Evolutionary conservation across 75 land plant species (phyloP), one percentile per base, ranked within the genome.

Genomic region (Sequoiadendron giganteum): DNA sequence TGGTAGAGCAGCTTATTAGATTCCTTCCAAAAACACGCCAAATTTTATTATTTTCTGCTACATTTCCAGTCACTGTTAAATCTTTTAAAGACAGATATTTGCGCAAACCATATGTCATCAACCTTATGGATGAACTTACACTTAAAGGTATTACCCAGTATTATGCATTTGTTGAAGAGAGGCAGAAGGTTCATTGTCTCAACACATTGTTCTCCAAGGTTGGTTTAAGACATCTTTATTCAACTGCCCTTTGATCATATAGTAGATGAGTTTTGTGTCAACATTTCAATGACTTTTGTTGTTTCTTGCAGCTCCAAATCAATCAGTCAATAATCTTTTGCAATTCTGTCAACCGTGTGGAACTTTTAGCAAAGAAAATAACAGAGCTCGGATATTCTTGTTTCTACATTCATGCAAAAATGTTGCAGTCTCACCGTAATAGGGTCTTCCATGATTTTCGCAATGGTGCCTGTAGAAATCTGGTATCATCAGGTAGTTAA

Each of bases 291-390:
- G 52, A 28, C 21, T 85, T 21, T 25, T 54, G 42, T n/a, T 84
- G 45, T 76, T 84, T 88, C 40, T 87, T 73, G 75, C 99, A 97
- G 97, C 95, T 97, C 48, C 99, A 97, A 95, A 97, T 96, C 18
- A 97, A 97, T 87, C 99, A 97, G 86, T 97, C 99, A 10, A 97
- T 97, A 34, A 97, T 97, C 84, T 97, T 97, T 88, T 97, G 97
- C 94, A 97, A 97, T 89, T 97, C 99, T 18, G 99, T 97, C 47
- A 97, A 96, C 87, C 99, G 97, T n/a, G 99, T 97, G n/a, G 99
- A 97, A 85, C 92, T 97, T 30, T 87, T 97, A 79, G 99, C 99
- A 21, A 97, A 96, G 92, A 96, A 97, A 89, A 97, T 97, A 61
- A 97, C 99, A 0, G 99, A 97, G 87, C 96, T 97, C 65, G 99